Evolutionary conservation across 2,329 filamentous ascomycete genomes (phyloP).

Genomic region (Aspergillus japonicus): DNA sequence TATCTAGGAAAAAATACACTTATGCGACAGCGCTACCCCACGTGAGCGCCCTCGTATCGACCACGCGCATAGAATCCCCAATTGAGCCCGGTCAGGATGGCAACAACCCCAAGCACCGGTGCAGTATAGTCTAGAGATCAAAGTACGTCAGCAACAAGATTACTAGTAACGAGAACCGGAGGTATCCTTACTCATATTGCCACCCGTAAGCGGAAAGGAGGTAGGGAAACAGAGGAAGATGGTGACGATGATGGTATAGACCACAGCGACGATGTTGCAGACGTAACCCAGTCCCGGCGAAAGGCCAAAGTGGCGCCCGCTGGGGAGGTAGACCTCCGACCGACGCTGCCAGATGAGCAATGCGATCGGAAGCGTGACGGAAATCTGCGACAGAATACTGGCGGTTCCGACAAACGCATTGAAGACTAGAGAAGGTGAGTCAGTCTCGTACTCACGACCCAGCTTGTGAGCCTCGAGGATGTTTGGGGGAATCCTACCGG

Average conservation of each 20-base stretch:
- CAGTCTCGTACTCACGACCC: too few species aligned
- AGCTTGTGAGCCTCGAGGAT: too few species aligned
- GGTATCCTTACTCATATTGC: constrained; percentile 24
- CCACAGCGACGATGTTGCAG: constrained; percentile 12
- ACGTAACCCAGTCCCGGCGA: constrained; percentile 16
- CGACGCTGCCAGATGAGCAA: constrained; percentile 18
- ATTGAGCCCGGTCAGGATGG: too few species aligned
- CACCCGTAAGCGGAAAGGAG: constrained; percentile 17
- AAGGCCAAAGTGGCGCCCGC: constrained; percentile 16
- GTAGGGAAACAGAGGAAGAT: constrained; percentile 25
- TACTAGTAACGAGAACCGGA: too few species aligned
- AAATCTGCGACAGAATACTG: constrained; percentile 24
- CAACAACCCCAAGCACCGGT: too few species aligned
- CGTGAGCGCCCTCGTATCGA: too few species aligned
- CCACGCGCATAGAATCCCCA: too few species aligned
- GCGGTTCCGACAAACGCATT: constrained; percentile 26
- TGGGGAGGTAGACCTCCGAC: constrained; percentile 14
- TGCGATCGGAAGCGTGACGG: constrained; percentile 20
- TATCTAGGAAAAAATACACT: too few species aligned
- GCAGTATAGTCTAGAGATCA: too few species aligned
- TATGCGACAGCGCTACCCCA: too few species aligned
- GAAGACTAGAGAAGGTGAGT: constrained; percentile 13
- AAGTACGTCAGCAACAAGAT: too few species aligned
- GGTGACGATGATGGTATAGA: constrained; percentile 20
- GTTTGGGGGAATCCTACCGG: constrained; percentile 8